Base-by-base conservation (phyloP, 352 stramenopile genomes). In the Pythium aristosporum region DNA sequence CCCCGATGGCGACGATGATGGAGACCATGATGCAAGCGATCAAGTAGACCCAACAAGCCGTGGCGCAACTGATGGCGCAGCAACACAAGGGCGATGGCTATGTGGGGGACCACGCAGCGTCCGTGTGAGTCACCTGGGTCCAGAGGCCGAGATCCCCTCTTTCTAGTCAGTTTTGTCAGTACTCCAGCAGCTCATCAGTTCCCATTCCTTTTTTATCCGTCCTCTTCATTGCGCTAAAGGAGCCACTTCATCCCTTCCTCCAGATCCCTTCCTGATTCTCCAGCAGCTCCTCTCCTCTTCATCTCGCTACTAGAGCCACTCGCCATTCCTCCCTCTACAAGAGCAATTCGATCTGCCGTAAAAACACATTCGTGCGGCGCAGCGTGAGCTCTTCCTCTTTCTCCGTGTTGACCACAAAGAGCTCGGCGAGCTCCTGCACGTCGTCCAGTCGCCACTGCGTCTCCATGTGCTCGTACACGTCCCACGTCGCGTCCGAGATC, bases 371-470 rank as follows among this genome's bases (percentile, higher is more conserved):
- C 3, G 78, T 73, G 10, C 76, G 73, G 18, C 72, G 73, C 57
- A 88, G 61, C 32, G 78, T 87, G 32, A 89, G 69, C 68, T 91
- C 78, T 52, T 80, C 76, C 57, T 87, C 77, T 64, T 89, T 92
- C 51, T 90, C 80, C 28, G 82, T 90, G 69, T 87, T 88, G 23
- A 89, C 68, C 3, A 80, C 58, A 12, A 74, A 64, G 55, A 69
- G 82, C 61, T 89, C 82, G 12, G 59, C 28, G 68, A 81, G 76
- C 23, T 49, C 59, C 2, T 67, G 37, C 2, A 61, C 52, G 21
- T 86, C 78, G 7, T 73, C 63, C 28, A 82, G 68, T 41, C 62
- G 42, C 80, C 76, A 89, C 21, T 39, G 20, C 47, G 66, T 66
- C 66, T 91, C 82, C 73, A 91, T 88, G n/a, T 65, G 49, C 59